phyloP scores from a whole-genome alignment of 2,329 filamentous ascomycete species.

The Xylariaceae sp. region DNA sequence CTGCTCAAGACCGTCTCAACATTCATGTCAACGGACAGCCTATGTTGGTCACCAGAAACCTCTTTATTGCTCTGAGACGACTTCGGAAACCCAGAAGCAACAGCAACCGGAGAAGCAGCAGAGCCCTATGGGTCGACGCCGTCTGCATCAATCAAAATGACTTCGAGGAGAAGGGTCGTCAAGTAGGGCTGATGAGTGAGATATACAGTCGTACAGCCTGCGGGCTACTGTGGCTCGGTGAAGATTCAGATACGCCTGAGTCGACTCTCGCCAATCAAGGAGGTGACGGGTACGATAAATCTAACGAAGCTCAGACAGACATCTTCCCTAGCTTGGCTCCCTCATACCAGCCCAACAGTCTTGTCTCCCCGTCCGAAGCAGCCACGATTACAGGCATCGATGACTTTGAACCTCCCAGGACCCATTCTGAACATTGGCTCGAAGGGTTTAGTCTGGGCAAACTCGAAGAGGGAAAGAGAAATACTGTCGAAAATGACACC shows the following conservation, averaged over 20 bases:
- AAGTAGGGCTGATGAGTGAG: slow-evolving; percentile 5
- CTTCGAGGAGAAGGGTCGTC: slow-evolving; percentile 1
- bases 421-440: slow-evolving; percentile 5
- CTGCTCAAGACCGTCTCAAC: slow-evolving; percentile 1
- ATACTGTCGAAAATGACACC: slow-evolving; percentile 5
- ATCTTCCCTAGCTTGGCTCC: slow-evolving; percentile 2
- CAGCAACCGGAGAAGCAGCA: not conserved
- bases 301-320: not conserved
- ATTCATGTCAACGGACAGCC: slow-evolving; percentile 3
- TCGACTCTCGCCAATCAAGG: slow-evolving; percentile 1
- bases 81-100: slow-evolving; percentile 1
- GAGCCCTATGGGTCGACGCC: slow-evolving; percentile 5
- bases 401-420: slow-evolving; percentile 4
- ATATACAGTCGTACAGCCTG: slow-evolving; percentile 6
- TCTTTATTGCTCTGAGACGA: slow-evolving; percentile 4
- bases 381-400: not conserved
- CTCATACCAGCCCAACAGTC: not conserved
- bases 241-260: slow-evolving; percentile 2
- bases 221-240: slow-evolving; percentile 6
- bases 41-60: slow-evolving; percentile 4
- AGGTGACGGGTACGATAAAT: slow-evolving; percentile 1
- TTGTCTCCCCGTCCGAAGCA: slow-evolving; percentile 1
- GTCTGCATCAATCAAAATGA: slow-evolving; percentile 6
- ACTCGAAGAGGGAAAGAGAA: slow-evolving; percentile 2
- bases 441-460: not conserved